Evolutionary conservation across 78 protist species (phyloP).

Genomic region (Dictyostelium intermedium): DNA sequence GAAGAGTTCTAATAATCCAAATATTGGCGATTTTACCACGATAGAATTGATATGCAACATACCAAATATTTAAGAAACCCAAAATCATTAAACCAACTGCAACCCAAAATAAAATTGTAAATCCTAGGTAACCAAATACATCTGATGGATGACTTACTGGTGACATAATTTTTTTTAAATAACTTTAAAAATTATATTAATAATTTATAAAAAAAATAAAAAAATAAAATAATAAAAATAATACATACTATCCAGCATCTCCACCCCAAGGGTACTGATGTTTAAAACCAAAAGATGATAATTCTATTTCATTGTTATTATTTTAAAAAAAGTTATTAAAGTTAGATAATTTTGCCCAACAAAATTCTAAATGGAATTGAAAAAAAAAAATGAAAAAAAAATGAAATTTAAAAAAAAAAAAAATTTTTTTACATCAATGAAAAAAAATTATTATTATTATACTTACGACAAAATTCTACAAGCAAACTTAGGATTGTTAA

Average conservation of each 20-base stretch:
- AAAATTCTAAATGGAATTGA: not conserved
- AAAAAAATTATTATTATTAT: too few relatives aligned
- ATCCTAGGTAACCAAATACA: conserved; percentile 11
- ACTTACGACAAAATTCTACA: conserved; percentile 38
- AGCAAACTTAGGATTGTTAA: conserved; percentile 21
- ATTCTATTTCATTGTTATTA: conserved; percentile 20
- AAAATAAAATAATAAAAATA: too few relatives aligned
- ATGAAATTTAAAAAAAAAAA: not conserved
- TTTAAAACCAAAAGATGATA: conserved; percentile 65
- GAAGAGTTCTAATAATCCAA: conserved; percentile 39
- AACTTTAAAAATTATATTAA: not conserved
- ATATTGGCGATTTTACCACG: conserved; percentile 58
- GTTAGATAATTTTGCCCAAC: not conserved
- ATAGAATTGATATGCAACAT: conserved; percentile 63
- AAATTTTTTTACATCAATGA: too few relatives aligned
- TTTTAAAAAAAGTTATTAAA: not conserved
- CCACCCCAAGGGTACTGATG: conserved; percentile 63
- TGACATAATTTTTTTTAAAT: conserved; percentile 37
- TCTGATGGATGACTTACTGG: conserved; percentile 62
- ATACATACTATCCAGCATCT: conserved; percentile 14
- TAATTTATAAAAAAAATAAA: too few relatives aligned
- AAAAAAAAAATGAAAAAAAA: not conserved
- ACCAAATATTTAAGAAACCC: conserved; percentile 46
- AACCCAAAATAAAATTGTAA: conserved; percentile 26
- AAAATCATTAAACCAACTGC: conserved; percentile 1